These are phyloP conservation scores for Trichosporon sp. DNA, from an alignment of 1,284 basidiomycete species.

Conservation along the genomic window DNA sequence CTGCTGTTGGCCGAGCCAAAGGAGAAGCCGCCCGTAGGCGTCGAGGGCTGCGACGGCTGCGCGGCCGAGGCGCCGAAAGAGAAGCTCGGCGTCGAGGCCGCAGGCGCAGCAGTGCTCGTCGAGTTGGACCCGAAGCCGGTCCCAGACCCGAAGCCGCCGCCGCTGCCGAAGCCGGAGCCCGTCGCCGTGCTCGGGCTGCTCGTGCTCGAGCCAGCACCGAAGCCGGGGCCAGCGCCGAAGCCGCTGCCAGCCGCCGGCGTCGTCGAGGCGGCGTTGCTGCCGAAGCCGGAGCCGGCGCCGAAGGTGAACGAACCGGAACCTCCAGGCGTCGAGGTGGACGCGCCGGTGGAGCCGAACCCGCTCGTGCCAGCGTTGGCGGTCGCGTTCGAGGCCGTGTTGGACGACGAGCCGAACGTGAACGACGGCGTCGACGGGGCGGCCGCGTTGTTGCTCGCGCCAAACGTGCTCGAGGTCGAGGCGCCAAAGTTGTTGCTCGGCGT, in stretches of 20 bases:
- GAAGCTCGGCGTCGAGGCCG: conserved; percentile 1
- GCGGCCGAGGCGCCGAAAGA: neutral
- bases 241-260: conserved; percentile 7
- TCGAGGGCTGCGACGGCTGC: conserved; percentile 1
- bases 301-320: neutral
- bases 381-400: neutral
- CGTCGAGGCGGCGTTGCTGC: conserved; percentile 11
- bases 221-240: conserved; percentile 6
- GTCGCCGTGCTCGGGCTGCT: neutral
- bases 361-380: neutral
- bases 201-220: neutral
- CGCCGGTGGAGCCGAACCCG: neutral
- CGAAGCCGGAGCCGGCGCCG: conserved; percentile 5
- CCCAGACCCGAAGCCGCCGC: neutral
- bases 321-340: neutral
- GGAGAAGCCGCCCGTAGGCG: neutral
- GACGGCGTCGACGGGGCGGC: neutral
- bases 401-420: conserved; percentile 6
- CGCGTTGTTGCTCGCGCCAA: neutral
- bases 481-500: conserved; percentile 6
- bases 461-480: neutral
- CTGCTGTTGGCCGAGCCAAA: neutral
- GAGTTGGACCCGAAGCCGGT: neutral
- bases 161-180: neutral
- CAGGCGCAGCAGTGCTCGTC: neutral